These are phyloP conservation scores for Cutaneotrichosporon mucoides DNA, from an alignment of 1,284 basidiomycete genomes.

Conservation along the genomic window DNA sequence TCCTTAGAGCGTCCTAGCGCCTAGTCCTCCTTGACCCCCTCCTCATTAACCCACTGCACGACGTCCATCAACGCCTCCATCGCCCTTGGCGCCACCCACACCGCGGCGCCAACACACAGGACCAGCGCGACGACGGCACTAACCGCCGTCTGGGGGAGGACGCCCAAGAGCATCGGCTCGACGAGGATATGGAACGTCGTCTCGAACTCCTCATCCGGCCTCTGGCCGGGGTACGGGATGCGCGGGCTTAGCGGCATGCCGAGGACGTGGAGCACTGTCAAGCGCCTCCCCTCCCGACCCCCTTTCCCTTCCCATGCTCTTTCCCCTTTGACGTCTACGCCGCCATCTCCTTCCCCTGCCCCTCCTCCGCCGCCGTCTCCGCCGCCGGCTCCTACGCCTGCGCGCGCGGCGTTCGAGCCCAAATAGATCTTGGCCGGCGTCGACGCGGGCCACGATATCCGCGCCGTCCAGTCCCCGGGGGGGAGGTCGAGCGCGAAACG, in stretches of 20 bases:
- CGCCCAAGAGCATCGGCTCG: conserved; percentile 35
- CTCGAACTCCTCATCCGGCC: conserved; percentile 8
- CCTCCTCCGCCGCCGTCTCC: too few relatives aligned
- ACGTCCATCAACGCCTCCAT: neutral
- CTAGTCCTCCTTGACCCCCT: neutral
- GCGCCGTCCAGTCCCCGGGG: conserved; percentile 28
- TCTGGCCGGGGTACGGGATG: conserved; percentile 13
- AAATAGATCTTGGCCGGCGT: conserved; percentile 6
- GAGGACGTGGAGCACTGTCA: conserved; percentile 16
- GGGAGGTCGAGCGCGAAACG: conserved; percentile 18
- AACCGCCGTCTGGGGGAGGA: conserved; percentile 31
- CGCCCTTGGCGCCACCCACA: neutral
- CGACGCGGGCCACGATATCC: conserved; percentile 41
- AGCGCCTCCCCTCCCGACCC: too few relatives aligned
- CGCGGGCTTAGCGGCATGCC: conserved; percentile 23
- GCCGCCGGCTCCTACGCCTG: too few relatives aligned
- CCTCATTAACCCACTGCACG: neutral
- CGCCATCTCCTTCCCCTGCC: too few relatives aligned
- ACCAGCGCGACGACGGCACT: conserved; percentile 23
- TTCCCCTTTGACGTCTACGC: too few relatives aligned
- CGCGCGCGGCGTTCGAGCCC: neutral
- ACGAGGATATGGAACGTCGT: conserved; percentile 29
- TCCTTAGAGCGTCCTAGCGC: too few relatives aligned
- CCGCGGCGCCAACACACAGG: neutral
- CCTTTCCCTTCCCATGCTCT: too few relatives aligned